A percentile compares a stretch with the other conserved stretches of the same genome.
These are phyloP conservation scores for Pneumocystis wakefieldiae DNA, from an alignment of 1,139 yeast genomes.

Conservation along the genomic window DNA sequence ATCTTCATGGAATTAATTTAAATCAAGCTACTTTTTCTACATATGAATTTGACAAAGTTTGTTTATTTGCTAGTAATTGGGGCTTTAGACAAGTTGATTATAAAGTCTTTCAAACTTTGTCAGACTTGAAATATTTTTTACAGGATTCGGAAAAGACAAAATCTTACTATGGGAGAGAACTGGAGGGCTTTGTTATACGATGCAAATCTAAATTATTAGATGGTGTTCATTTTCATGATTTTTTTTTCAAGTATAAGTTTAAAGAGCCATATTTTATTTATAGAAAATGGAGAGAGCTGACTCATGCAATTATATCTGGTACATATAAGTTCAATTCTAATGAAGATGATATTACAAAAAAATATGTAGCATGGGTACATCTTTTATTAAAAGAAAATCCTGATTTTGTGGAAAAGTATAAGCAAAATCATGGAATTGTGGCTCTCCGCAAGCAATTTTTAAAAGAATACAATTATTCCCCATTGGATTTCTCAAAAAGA, in stretches of 20 bases:
- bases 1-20: slow-evolving; percentile 72
- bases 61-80: slow-evolving; percentile 46
- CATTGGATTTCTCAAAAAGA: slow-evolving; percentile 26
- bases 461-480: slow-evolving; percentile 32
- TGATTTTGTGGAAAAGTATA: slow-evolving; percentile 32
- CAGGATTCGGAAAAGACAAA: slow-evolving; percentile 52
- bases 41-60: slow-evolving; percentile 44
- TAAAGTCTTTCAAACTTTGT: slow-evolving; percentile 28
- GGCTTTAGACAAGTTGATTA: slow-evolving; percentile 43
- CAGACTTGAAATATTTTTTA: slow-evolving; percentile 36
- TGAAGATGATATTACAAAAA: slow-evolving; percentile 39
- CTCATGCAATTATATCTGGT: slow-evolving; percentile 41
- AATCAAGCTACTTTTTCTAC: slow-evolving; percentile 55
- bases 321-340: slow-evolving; percentile 36
- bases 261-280: slow-evolving; percentile 89
- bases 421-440: slow-evolving; percentile 58
- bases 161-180: slow-evolving; percentile 50
- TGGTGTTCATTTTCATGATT: slow-evolving; percentile 27
- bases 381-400: slow-evolving; percentile 25
- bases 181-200: slow-evolving; percentile 89
- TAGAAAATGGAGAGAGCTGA: slow-evolving; percentile 79
- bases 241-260: slow-evolving; percentile 83
- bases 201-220: slow-evolving; percentile 26
- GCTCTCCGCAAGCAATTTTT: slow-evolving; percentile 50
- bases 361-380: slow-evolving; percentile 50